Evolutionary conservation across 1,284 basidiomycete species (phyloP).

Genomic region (Ustilago vetiveriae): DNA sequence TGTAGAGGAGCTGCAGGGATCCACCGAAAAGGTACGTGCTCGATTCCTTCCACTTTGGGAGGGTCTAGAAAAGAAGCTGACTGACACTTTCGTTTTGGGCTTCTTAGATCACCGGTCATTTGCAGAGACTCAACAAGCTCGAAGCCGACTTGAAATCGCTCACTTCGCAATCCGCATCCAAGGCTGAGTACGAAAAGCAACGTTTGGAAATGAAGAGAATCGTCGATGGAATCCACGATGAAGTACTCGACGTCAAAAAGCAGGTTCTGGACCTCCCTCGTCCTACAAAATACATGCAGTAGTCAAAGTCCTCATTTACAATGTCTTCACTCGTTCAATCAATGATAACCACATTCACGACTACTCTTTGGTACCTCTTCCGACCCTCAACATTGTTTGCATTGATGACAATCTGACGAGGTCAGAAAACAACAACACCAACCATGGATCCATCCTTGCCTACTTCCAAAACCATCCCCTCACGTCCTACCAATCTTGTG

Average conservation of each 20-base stretch:
- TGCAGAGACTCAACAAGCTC: conserved; percentile 46
- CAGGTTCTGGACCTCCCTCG: conserved; percentile 43
- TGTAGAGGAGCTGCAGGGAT: conserved; percentile 83
- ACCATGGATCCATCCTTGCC: conserved; percentile 40
- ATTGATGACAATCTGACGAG: neutral
- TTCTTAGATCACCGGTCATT: conserved; percentile 44
- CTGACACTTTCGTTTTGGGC: neutral
- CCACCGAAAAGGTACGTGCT: conserved; percentile 77
- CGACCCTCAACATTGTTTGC: too few relatives aligned
- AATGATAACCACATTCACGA: neutral
- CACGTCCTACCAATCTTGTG: conserved; percentile 30
- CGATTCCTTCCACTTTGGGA: too few relatives aligned
- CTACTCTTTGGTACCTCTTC: too few relatives aligned
- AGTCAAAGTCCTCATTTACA: neutral
- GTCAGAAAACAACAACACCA: conserved; percentile 36
- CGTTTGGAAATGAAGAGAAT: conserved; percentile 44
- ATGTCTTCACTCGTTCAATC: neutral
- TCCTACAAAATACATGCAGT: conserved; percentile 53
- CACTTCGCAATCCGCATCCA: conserved; percentile 19
- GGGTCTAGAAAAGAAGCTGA: too few relatives aligned
- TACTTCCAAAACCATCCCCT: conserved; percentile 42
- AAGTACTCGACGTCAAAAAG: conserved; percentile 47
- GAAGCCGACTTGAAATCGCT: conserved; percentile 50
- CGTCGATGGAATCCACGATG: conserved; percentile 50
- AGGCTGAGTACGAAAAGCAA: conserved; percentile 36